Conservation (phyloP, 2,329 filamentous ascomycete genomes). For the Bisporella sp. region DNA sequence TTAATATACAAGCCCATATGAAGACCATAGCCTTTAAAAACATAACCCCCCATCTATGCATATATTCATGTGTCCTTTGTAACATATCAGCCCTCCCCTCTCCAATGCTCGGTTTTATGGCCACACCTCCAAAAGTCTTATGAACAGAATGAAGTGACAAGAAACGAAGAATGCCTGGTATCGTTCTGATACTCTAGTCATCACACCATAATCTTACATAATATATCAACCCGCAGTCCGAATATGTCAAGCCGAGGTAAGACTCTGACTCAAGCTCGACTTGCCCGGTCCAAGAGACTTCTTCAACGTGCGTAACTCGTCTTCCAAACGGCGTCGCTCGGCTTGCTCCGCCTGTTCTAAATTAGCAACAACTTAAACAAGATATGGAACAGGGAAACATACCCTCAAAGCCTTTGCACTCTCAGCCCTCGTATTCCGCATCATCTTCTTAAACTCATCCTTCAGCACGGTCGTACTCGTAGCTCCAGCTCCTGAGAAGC, state of each 20-base stretch:
- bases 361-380: conserved; percentile 9
- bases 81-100: too few species aligned
- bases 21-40: too few species aligned
- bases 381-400: conserved; percentile 26
- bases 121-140: too few species aligned
- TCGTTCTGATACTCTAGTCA: too few species aligned
- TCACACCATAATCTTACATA: too few species aligned
- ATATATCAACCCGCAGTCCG: not conserved
- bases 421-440: conserved; percentile 63
- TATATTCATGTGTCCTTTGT: too few species aligned
- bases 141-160: too few species aligned
- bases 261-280: conserved; percentile 26
- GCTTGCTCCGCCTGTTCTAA: conserved; percentile 58
- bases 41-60: too few species aligned
- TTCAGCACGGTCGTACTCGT: conserved; percentile 64
- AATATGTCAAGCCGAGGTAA: not conserved
- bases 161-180: too few species aligned
- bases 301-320: conserved; percentile 46
- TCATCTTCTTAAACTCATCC: conserved; percentile 76
- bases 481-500: conserved; percentile 15
- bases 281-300: conserved; percentile 27
- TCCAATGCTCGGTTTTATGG: too few species aligned
- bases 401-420: conserved; percentile 59
- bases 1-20: too few species aligned
- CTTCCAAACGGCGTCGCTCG: conserved; percentile 60